Conservation (phyloP, 78 protist genomes). For the Tieghemostelium lacteum region DNA sequence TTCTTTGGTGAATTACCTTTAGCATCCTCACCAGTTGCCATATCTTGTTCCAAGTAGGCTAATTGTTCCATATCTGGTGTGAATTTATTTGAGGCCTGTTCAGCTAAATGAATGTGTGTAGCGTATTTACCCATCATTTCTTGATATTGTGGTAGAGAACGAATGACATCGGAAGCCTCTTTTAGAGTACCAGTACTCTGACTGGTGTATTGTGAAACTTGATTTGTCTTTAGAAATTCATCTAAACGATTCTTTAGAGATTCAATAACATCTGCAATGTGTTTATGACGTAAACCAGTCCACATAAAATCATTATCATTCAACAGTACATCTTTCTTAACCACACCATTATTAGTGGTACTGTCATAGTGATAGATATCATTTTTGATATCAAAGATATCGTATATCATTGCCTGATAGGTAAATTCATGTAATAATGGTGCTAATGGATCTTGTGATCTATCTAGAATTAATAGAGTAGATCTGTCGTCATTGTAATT, state of each 20-base stretch:
- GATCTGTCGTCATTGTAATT: constrained; percentile 42
- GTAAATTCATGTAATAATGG: constrained; percentile 92
- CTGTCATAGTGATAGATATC: constrained; percentile 74
- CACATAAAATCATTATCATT: constrained; percentile 87
- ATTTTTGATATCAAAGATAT: constrained; percentile 73
- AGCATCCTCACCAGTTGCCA: constrained; percentile 84
- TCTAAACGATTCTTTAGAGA: constrained; percentile 70
- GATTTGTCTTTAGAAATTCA: constrained; percentile 69
- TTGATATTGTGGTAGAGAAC: constrained; percentile 89
- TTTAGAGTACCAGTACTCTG: constrained; percentile 58
- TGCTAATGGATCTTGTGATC: constrained; percentile 86
- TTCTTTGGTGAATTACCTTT: constrained; percentile 62
- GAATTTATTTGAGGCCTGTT: constrained; percentile 80
- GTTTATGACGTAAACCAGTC: constrained; percentile 80
- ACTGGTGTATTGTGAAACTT: constrained; percentile 30
- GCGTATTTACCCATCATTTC: constrained; percentile 85
- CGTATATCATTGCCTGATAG: constrained; percentile 93
- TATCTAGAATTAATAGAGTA: constrained; percentile 83
- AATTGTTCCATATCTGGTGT: constrained; percentile 57
- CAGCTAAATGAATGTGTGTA: constrained; percentile 82
- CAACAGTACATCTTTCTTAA: constrained; percentile 76
- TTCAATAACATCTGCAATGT: constrained; percentile 86
- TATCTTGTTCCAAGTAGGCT: constrained; percentile 86
- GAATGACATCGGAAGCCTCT: constrained; percentile 82
- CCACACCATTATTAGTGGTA: constrained; percentile 13